phyloP scores from a whole-genome alignment of 257 asterid genomes.

The Leptodermis oblonga region DNA sequence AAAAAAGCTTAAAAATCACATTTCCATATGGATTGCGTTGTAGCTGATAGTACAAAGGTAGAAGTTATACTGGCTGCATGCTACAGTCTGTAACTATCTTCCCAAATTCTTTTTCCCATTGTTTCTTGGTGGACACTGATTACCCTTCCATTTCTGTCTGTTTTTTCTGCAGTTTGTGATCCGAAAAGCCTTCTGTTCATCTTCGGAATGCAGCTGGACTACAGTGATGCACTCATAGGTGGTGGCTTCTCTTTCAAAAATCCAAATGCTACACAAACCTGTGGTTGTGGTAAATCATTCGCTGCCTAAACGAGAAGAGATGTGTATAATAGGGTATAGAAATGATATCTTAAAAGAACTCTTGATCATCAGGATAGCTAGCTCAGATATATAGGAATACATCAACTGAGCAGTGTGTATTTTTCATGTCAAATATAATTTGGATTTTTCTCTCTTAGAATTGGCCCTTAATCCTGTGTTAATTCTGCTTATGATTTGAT shows the following conservation, averaged over 20 bases:
- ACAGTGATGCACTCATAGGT: constrained; percentile 92
- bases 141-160: background rate
- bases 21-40: background rate
- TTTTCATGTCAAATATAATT: background rate
- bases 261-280: constrained; percentile 89
- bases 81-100: background rate
- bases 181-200: constrained; percentile 87
- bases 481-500: background rate
- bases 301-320: constrained; percentile 61
- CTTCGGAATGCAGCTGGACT: constrained; percentile 88
- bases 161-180: constrained; percentile 67
- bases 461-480: background rate
- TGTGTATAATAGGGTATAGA: constrained; percentile 6
- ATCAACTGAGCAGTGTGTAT: background rate
- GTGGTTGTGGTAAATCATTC: constrained; percentile 95
- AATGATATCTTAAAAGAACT: background rate
- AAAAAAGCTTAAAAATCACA: background rate
- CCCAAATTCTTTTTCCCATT: background rate
- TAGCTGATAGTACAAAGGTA: background rate
- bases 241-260: constrained; percentile 92
- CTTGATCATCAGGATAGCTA: background rate
- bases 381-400: background rate
- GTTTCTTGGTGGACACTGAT: background rate
- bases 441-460: background rate
- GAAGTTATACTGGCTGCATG: background rate